A percentile compares a stretch with the other conserved stretches of the same genome.
These are phyloP conservation scores for Fusarium protoensiforme DNA, from an alignment of 2,329 filamentous ascomycete species.

Conservation along the genomic window DNA sequence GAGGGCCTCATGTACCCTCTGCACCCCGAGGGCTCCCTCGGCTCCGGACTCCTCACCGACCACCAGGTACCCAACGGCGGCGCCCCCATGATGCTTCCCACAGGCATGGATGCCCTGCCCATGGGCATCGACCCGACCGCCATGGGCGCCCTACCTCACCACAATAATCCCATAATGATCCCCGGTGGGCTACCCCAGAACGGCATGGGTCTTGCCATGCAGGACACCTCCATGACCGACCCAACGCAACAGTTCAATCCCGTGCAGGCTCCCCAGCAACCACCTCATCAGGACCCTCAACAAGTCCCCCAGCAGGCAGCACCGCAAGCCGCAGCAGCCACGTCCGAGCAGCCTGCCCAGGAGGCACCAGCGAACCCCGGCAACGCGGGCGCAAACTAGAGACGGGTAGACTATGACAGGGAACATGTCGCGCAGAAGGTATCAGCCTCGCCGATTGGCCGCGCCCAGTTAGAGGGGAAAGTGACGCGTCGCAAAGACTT, in stretches of 20 bases:
- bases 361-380: conserved; percentile 8
- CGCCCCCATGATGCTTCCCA: conserved; percentile 37
- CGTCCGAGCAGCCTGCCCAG: conserved; percentile 24
- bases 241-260: conserved; percentile 25
- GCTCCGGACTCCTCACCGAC: conserved; percentile 57
- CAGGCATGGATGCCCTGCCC: conserved; percentile 36
- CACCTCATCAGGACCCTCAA: conserved; percentile 4
- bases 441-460: not conserved
- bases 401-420: not conserved
- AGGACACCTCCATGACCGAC: conserved; percentile 21
- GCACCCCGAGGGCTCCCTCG: conserved; percentile 73
- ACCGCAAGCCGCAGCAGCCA: not conserved
- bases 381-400: conserved; percentile 8
- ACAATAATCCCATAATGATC: conserved; percentile 40
- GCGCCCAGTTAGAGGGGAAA: not conserved
- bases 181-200: conserved; percentile 26
- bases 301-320: conserved; percentile 1
- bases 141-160: conserved; percentile 39
- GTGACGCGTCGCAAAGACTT: not conserved
- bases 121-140: conserved; percentile 38
- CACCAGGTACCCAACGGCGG: conserved; percentile 37
- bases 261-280: conserved; percentile 9
- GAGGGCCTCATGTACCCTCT: conserved; percentile 84
- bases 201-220: conserved; percentile 27
- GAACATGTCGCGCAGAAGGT: not conserved